Percentiles rank a stretch among this genome's conserved stretches.
phyloP scores from a whole-genome alignment of 352 stramenopile species.

The Blastocystis sp. region DNA sequence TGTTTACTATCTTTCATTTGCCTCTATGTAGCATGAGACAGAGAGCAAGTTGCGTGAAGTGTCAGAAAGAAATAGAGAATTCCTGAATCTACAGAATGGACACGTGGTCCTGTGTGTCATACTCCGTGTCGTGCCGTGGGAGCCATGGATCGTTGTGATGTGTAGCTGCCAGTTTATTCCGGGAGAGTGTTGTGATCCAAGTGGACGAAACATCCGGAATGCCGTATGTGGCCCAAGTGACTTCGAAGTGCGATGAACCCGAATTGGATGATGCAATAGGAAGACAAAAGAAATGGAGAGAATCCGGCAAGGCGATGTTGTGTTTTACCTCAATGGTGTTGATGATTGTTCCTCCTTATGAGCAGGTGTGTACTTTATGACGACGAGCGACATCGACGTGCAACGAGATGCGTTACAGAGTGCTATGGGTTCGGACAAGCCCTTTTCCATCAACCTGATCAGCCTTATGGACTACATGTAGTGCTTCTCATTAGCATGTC shows the following conservation, averaged over 20 bases:
- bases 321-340: constrained; percentile 41
- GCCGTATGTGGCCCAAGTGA: not conserved
- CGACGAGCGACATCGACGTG: not conserved
- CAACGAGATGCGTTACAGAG: not conserved
- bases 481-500: not conserved
- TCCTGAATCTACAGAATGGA: not conserved
- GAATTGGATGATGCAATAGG: not conserved
- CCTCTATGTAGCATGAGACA: no score
- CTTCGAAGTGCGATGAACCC: not conserved
- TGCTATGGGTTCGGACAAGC: not conserved
- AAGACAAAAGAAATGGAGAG: constrained; percentile 8
- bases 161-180: constrained; percentile 25
- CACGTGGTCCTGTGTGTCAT: constrained; percentile 23
- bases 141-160: not conserved
- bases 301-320: constrained; percentile 13
- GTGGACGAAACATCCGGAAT: constrained; percentile 12
- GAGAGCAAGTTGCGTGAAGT: no score
- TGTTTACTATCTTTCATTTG: no score
- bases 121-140: not conserved
- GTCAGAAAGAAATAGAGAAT: no score
- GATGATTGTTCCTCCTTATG: not conserved
- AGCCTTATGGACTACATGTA: not conserved
- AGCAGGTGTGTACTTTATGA: constrained; percentile 3
- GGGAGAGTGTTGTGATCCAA: not conserved
- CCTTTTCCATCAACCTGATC: not conserved